Evolutionary conservation across 179 eudicot genomes (phyloP).

Genomic region (Spergularia azorica): DNA sequence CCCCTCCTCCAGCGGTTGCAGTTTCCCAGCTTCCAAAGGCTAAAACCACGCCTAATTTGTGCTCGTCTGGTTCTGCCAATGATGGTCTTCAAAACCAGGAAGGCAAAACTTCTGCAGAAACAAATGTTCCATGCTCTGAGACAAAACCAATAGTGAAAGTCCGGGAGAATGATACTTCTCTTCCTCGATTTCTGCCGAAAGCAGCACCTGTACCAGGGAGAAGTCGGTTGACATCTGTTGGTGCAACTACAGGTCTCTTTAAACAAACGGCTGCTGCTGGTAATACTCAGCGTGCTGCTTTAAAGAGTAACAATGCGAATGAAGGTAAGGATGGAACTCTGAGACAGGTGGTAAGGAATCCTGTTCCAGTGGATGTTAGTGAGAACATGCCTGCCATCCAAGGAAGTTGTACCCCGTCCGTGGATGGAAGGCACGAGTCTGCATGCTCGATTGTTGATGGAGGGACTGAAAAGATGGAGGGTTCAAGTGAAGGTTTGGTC

Average conservation of each 20-base stretch:
- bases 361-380: not conserved
- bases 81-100: slow-evolving; percentile 20
- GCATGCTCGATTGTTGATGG: slow-evolving; percentile 16
- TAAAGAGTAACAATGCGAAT: slow-evolving; percentile 5
- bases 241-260: slow-evolving; percentile 11
- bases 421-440: slow-evolving; percentile 18
- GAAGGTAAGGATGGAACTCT: slow-evolving; percentile 11
- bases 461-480: slow-evolving; percentile 19
- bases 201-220: slow-evolving; percentile 12
- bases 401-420: slow-evolving; percentile 16
- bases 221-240: slow-evolving; percentile 17
- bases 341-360: slow-evolving; percentile 7
- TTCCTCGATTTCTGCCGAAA: slow-evolving; percentile 14
- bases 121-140: slow-evolving; percentile 22
- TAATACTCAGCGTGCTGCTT: slow-evolving; percentile 16
- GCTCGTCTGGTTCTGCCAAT: slow-evolving; percentile 16
- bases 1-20: slow-evolving; percentile 13
- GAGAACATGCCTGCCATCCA: slow-evolving; percentile 14
- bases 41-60: slow-evolving; percentile 20
- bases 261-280: slow-evolving; percentile 22
- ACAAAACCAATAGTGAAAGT: slow-evolving; percentile 15
- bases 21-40: slow-evolving; percentile 24
- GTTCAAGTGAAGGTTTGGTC: slow-evolving; percentile 10
- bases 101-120: slow-evolving; percentile 12
- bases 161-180: slow-evolving; percentile 28